These are phyloP conservation scores for Pyrenophora teres DNA, from an alignment of 2,329 filamentous ascomycete species.

Conservation along the genomic window DNA sequence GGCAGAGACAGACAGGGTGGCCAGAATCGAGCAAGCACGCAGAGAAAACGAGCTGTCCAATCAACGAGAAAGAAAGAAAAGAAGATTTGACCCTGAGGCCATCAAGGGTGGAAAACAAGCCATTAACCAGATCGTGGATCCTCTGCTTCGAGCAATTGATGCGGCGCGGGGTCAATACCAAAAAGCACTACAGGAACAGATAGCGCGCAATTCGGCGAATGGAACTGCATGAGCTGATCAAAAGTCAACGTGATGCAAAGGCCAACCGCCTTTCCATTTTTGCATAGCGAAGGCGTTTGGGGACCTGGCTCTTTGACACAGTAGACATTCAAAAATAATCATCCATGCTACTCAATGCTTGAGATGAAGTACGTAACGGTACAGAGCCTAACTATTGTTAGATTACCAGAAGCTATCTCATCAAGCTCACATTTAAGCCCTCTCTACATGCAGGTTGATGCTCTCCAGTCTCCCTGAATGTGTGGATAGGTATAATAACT, in stretches of 20 bases:
- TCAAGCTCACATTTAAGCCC: no score
- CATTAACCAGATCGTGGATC: slow-evolving; percentile 76
- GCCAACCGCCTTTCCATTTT: slow-evolving; percentile 5
- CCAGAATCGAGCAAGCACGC: slow-evolving; percentile 69
- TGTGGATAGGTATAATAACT: no score
- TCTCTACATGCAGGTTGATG: no score
- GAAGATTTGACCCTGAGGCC: slow-evolving; percentile 68
- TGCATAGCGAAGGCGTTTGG: slow-evolving; percentile 43
- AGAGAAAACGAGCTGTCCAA: slow-evolving; percentile 72
- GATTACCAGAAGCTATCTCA: no score
- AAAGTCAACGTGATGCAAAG: neutral
- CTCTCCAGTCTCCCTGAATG: no score
- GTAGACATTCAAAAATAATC: neutral
- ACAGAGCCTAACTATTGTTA: no score
- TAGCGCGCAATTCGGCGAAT: slow-evolving; percentile 22
- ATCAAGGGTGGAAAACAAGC: slow-evolving; percentile 76
- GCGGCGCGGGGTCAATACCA: slow-evolving; percentile 74
- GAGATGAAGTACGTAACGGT: no score
- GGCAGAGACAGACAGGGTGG: slow-evolving; percentile 74
- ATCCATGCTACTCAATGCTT: no score
- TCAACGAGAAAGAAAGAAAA: slow-evolving; percentile 73
- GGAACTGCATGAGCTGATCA: neutral
- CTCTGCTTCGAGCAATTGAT: slow-evolving; percentile 71
- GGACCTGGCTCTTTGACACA: neutral
- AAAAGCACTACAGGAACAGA: slow-evolving; percentile 68